Base-by-base conservation (phyloP, 2,329 filamentous ascomycete species). In the Penicillium italicum region DNA sequence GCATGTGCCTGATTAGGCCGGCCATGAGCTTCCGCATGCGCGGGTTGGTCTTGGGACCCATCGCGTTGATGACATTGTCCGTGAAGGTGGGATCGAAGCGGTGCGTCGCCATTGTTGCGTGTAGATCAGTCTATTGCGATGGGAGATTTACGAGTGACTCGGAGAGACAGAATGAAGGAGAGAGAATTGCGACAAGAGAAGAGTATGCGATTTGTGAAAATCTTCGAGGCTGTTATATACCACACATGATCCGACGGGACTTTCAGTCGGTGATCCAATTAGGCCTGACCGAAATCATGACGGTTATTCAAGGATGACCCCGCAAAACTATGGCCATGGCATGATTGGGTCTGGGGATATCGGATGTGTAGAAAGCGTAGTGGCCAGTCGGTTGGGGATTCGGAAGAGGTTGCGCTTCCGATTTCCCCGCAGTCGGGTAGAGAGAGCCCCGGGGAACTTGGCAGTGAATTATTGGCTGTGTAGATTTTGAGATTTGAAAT, bases 1-100 rank as follows among this genome's bases (percentile, higher is more conserved):
- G 82, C 5, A 85, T 69, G 66, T 85, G 82, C 44, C 73, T 70
- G 58, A 82, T 83, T 26, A 85, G 65, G 37, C 76, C 74, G 28
- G 71, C 67, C 73, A 82, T 77, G 63, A 93, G 80, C 66, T 85
- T 77, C 56, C 86, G 82, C 69, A 88, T 82, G 52, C 89, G 81
- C 48, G 87, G 85, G 24, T 80, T 79, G 10, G 85, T 84, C 68
- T 89, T 86, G 60, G 88, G 85, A 51, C 87, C 85, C 78, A 89
- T 91, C 60, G 86, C 82, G 59, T 88, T 81, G 71, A 92, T 82
- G 76, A 91, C 88, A 73, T 85, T 82, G 65, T 87, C 78, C 50
- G 89, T 93, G 66, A 82, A 74, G 57, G 72, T 70, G 47, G 78
- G 78, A 60, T 80, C 75, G 65, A 79, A 72, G 31, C 69, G 64